Evolutionary conservation across 768 basidiomycete species (phyloP).

Genomic region (Dioszegia hungarica): DNA sequence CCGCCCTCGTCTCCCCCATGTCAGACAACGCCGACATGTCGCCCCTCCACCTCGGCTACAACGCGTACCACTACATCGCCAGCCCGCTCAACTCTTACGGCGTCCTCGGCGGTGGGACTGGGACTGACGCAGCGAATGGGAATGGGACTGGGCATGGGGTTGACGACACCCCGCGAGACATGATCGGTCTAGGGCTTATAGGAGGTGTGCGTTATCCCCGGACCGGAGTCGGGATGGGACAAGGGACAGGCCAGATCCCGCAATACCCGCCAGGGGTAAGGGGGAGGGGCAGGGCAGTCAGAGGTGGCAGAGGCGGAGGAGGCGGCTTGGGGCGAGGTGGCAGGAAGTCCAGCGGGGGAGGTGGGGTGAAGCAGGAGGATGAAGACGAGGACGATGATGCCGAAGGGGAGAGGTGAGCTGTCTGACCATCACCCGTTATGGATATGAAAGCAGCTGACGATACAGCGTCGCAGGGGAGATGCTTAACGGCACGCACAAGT

Average conservation of each 20-base stretch:
- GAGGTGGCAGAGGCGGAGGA: not conserved
- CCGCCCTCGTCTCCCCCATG: slow-evolving; percentile 4
- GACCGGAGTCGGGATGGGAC: not conserved
- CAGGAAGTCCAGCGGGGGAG: not conserved
- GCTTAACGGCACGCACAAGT: not conserved
- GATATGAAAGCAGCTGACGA: not conserved
- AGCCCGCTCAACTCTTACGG: not conserved
- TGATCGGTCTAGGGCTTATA: too few species aligned
- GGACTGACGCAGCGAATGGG: not conserved
- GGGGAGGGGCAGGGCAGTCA: not conserved
- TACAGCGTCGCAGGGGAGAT: not conserved
- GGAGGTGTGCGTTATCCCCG: too few species aligned
- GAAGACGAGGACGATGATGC: slow-evolving; percentile 14
- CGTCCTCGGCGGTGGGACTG: too few species aligned
- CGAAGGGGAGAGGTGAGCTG: slow-evolving; percentile 22
- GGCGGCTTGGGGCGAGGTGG: not conserved
- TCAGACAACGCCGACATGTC: not conserved
- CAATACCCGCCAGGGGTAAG: not conserved
- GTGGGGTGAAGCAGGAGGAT: slow-evolving; percentile 5
- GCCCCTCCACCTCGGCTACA: not conserved
- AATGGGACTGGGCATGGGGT: not conserved
- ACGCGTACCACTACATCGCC: not conserved
- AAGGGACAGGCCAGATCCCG: slow-evolving; percentile 5
- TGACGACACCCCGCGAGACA: too few species aligned
- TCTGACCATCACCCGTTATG: too few species aligned